Conservation (phyloP, 768 basidiomycete genomes). For the Jaapia argillacea region DNA sequence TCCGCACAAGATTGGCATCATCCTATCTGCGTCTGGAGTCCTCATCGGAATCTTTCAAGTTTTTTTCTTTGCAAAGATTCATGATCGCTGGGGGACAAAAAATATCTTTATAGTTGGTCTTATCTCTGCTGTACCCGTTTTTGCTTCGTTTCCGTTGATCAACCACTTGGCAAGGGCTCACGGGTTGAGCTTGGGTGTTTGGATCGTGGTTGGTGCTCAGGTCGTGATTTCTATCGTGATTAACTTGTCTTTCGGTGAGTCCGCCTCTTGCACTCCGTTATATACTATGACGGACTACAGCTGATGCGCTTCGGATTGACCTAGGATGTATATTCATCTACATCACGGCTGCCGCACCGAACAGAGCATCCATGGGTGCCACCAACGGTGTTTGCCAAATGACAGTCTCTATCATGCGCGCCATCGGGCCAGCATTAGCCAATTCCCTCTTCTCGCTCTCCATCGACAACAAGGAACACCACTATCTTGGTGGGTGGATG, state of each 20-base stretch:
- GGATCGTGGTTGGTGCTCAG: constrained; percentile 41
- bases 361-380: constrained; percentile 54
- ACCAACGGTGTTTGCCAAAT: constrained; percentile 53
- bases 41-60: constrained; percentile 58
- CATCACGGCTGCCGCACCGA: constrained; percentile 56
- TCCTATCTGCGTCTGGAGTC: constrained; percentile 51
- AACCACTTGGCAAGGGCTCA: constrained; percentile 40
- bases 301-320: constrained; percentile 2
- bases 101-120: constrained; percentile 45
- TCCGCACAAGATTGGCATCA: constrained; percentile 54
- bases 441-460: constrained; percentile 65
- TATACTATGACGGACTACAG: too few relatives aligned
- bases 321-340: constrained; percentile 65
- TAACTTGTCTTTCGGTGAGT: constrained; percentile 49
- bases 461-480: constrained; percentile 27
- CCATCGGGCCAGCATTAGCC: constrained; percentile 44
- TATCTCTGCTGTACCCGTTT: constrained; percentile 37
- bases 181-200: constrained; percentile 38
- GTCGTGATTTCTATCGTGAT: constrained; percentile 33
- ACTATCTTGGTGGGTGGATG: constrained; percentile 43
- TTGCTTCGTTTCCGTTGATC: constrained; percentile 50
- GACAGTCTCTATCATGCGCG: constrained; percentile 27
- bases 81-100: constrained; percentile 57
- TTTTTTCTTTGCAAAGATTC: constrained; percentile 53
- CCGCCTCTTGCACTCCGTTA: not conserved